Evolutionary conservation across 2,329 filamentous ascomycete genomes (phyloP).

Genomic region (Tolypocladium amazonense): DNA sequence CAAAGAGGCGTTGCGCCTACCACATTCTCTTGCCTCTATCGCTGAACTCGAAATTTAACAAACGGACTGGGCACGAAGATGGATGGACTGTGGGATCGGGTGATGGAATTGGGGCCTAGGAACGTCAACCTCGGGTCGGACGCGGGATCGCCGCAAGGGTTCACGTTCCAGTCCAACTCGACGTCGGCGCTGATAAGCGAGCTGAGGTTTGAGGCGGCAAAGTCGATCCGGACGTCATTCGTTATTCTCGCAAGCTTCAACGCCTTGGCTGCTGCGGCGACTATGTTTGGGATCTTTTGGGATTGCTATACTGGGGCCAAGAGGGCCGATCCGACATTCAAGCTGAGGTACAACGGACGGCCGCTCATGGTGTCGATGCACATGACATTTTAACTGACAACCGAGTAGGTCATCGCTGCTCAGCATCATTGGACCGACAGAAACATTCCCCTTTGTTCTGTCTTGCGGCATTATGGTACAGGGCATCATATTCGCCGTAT

Average conservation of each 20-base stretch:
- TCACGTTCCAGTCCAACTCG: conserved; percentile 26
- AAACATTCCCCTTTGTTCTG: conserved; percentile 45
- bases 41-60: background rate
- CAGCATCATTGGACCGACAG: conserved; percentile 33
- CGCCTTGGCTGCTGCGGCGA: conserved; percentile 44
- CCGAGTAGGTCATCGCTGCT: conserved; percentile 23
- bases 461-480: conserved; percentile 48
- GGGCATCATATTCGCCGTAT: conserved; percentile 44
- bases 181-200: conserved; percentile 37
- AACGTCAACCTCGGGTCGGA: conserved; percentile 3
- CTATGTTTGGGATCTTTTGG: conserved; percentile 44
- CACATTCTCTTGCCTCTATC: background rate
- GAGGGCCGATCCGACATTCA: conserved; percentile 27
- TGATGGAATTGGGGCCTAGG: conserved; percentile 7
- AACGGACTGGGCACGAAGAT: background rate
- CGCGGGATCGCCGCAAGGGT: conserved; percentile 10
- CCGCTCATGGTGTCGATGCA: too few species aligned
- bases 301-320: conserved; percentile 39
- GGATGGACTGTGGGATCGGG: conserved; percentile 3
- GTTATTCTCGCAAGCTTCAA: conserved; percentile 54
- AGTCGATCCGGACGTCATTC: conserved; percentile 49
- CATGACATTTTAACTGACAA: background rate
- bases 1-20: conserved; percentile 10
- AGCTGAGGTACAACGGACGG: conserved; percentile 26
- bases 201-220: conserved; percentile 40